Percentiles rank a stretch among this genome's conserved stretches.
Evolutionary conservation across 805 yeast species (phyloP).

Genomic region (Candida railenensis): DNA sequence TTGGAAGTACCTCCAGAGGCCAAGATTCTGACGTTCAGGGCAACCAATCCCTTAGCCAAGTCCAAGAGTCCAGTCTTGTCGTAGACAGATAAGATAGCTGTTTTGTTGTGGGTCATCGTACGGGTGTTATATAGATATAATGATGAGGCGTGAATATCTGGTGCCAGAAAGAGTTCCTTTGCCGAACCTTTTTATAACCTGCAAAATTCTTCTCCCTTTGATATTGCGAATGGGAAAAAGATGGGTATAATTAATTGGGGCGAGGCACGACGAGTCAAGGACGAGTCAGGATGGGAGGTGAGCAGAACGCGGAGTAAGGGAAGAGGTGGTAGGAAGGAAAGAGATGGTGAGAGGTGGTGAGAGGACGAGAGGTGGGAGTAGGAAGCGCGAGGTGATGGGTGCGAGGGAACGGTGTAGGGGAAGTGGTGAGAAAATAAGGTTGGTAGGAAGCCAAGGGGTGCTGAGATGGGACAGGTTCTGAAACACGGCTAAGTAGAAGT

Average conservation of each 20-base stretch:
- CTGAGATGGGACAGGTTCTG: no score
- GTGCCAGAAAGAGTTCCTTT: no score
- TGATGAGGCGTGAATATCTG: neutral
- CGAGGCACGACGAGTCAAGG: constrained; percentile 6
- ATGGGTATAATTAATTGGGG: constrained; percentile 6
- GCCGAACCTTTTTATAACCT: no score
- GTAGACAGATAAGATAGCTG: constrained; percentile 95
- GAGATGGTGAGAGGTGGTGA: neutral
- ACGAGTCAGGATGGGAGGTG: neutral
- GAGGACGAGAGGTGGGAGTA: neutral
- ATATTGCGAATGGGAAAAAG: neutral
- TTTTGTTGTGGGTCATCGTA: constrained; percentile 53
- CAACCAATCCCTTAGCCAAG: constrained; percentile 90
- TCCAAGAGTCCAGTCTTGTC: constrained; percentile 96
- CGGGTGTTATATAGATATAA: neutral
- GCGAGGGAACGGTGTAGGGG: neutral
- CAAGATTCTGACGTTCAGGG: constrained; percentile 83
- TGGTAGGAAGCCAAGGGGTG: no score
- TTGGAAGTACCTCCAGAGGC: constrained; percentile 98
- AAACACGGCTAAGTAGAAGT: no score
- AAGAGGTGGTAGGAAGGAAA: neutral
- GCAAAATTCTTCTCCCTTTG: neutral
- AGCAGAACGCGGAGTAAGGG: neutral
- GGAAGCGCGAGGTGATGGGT: neutral
- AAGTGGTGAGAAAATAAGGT: no score